These are phyloP conservation scores for Pisolithus sp. DNA, from an alignment of 768 basidiomycete genomes.

Conservation along the genomic window DNA sequence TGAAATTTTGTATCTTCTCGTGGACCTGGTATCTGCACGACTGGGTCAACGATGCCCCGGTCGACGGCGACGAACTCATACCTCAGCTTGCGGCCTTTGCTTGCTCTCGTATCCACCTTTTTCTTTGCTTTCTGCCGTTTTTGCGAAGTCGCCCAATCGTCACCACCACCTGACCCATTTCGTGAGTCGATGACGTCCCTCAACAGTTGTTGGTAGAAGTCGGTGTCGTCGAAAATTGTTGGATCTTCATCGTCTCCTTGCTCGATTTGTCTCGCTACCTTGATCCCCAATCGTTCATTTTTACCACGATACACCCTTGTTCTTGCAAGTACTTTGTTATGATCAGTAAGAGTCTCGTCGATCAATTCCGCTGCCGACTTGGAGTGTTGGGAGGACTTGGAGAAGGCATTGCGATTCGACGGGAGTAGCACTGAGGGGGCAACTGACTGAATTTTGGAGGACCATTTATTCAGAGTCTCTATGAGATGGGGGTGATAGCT, in stretches of 20 bases:
- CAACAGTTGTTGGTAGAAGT: conserved; percentile 89
- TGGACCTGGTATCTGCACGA: conserved; percentile 79
- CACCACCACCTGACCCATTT: conserved; percentile 37
- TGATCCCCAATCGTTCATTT: conserved; percentile 37
- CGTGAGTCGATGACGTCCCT: conserved; percentile 83
- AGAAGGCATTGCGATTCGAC: conserved; percentile 65
- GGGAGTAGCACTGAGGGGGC: conserved; percentile 71
- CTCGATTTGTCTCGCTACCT: conserved; percentile 30
- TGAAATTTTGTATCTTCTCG: conserved; percentile 95
- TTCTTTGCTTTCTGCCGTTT: conserved; percentile 71
- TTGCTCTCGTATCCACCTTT: conserved; percentile 92
- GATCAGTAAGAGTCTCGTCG: conserved; percentile 62
- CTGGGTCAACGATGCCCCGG: conserved; percentile 1
- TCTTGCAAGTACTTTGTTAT: conserved; percentile 51
- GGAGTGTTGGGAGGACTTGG: conserved; percentile 45
- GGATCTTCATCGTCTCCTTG: conserved; percentile 30
- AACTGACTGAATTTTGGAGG: conserved; percentile 89
- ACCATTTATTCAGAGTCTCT: conserved; percentile 89
- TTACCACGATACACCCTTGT: conserved; percentile 55
- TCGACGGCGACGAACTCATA: conserved; percentile 17
- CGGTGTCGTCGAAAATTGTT: conserved; percentile 79
- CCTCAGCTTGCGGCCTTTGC: conserved; percentile 91
- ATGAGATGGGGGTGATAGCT: conserved; percentile 67
- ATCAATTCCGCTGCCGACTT: conserved; percentile 72
- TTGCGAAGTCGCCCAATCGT: conserved; percentile 61